Percentiles rank a stretch among this genome's conserved stretches.
Conservation (phyloP, 2,329 filamentous ascomycete species). For the Diaporthe helianthi region DNA sequence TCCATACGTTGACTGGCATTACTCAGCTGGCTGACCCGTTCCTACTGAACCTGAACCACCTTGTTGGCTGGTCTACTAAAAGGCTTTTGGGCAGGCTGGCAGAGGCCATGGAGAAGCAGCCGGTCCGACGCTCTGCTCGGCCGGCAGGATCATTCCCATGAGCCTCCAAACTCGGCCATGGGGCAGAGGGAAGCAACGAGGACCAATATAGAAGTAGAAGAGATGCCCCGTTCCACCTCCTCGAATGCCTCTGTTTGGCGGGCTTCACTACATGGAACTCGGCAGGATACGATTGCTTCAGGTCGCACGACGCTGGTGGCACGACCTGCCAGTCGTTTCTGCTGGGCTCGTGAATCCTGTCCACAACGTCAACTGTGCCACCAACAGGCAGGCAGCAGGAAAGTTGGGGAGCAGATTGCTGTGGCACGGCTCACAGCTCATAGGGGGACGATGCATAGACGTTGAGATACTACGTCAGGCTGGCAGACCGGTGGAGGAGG, state of each 20-base stretch:
- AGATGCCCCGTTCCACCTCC: not conserved
- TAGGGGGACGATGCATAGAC: constrained; percentile 8
- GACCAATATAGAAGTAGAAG: not conserved
- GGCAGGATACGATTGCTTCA: not conserved
- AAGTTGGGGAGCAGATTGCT: not conserved
- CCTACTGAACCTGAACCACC: not conserved
- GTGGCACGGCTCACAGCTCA: not conserved
- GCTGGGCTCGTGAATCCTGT: constrained; percentile 14
- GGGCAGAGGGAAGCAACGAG: not conserved
- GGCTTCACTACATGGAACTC: constrained; percentile 9
- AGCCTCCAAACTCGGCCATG: not conserved
- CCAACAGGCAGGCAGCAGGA: not conserved
- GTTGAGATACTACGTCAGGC: constrained; percentile 24
- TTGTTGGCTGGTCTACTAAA: not conserved
- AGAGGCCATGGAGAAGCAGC: not conserved
- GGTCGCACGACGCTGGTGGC: constrained; percentile 9
- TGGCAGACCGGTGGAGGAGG: not conserved
- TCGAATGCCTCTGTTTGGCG: not conserved
- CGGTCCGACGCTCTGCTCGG: not conserved
- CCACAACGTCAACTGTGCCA: constrained; percentile 17
- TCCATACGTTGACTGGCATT: too few species aligned
- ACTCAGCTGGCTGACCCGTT: not conserved
- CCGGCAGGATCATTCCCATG: not conserved
- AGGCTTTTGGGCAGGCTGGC: not conserved
- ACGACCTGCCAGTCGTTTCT: constrained; percentile 14